Evolutionary conservation across 805 yeast species (phyloP).

Genomic region (Novakomyces olei): DNA sequence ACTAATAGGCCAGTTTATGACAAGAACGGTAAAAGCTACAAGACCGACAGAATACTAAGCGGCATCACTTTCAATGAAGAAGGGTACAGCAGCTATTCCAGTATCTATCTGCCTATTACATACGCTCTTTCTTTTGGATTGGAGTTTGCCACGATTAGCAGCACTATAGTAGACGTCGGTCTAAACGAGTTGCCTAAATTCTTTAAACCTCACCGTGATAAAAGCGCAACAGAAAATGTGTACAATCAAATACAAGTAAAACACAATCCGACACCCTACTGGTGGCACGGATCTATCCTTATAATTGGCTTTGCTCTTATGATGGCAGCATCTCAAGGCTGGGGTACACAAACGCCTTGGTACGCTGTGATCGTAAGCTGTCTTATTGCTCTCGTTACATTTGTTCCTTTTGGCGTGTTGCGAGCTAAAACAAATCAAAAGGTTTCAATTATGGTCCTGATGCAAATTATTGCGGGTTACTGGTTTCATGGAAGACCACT

Average conservation of each 20-base stretch:
- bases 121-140: conserved; percentile 32
- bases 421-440: conserved; percentile 39
- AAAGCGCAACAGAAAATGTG: conserved; percentile 17
- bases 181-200: conserved; percentile 6
- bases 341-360: conserved; percentile 31
- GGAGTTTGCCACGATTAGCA: conserved; percentile 20
- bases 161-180: conserved; percentile 2
- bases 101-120: conserved; percentile 37
- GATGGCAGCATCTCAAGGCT: conserved; percentile 20
- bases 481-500: conserved; percentile 39
- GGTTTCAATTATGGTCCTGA: conserved; percentile 37
- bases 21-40: conserved; percentile 17
- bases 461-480: conserved; percentile 44
- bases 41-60: conserved; percentile 27
- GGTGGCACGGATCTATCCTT: conserved; percentile 34
- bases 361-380: conserved; percentile 42
- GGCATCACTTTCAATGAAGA: conserved; percentile 23
- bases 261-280: conserved; percentile 35
- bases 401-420: conserved; percentile 40
- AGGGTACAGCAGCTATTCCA: conserved; percentile 37
- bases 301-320: conserved; percentile 25
- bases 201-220: conserved; percentile 15
- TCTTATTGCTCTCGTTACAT: conserved; percentile 29
- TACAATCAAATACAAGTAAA: conserved; percentile 36
- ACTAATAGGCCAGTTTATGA: too few species aligned